Evolutionary conservation across 345 rosid species (phyloP), one percentile per base, ranked within the genome.

Genomic region (Raphanus raphanistrum): DNA sequence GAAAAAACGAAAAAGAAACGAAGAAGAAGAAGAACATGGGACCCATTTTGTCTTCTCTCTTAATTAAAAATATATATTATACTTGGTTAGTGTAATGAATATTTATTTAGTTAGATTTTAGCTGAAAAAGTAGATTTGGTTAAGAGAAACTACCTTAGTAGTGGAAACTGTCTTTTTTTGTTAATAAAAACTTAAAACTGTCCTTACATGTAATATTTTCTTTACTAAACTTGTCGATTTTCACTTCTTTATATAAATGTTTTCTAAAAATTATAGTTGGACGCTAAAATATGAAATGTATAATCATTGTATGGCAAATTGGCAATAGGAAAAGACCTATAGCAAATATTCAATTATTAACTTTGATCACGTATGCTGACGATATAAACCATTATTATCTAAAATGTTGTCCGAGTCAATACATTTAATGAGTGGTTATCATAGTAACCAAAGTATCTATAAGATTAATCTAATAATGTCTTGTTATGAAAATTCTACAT

Each of bases 151-250:
- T n/a, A n/a, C n/a, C n/a, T n/a, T n/a, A n/a, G n/a, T n/a, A n/a
- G n/a, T n/a, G n/a, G n/a, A n/a, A n/a, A n/a, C n/a, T n/a, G n/a
- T n/a, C n/a, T n/a, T n/a, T n/a, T n/a, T n/a, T n/a, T n/a, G n/a
- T n/a, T n/a, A n/a, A n/a, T n/a, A n/a, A n/a, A n/a, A n/a, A n/a
- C n/a, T n/a, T n/a, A n/a, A n/a, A n/a, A n/a, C n/a, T n/a, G n/a
- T n/a, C n/a, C n/a, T n/a, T n/a, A n/a, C n/a, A n/a, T n/a, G n/a
- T n/a, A n/a, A n/a, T n/a, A n/a, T n/a, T n/a, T n/a, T n/a, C n/a
- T n/a, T 52, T 15, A 17, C 35, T 11, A 76, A 76, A n/a, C n/a
- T 45, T 69, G 33, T 70, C 69, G 38, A 68, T 26, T 11, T 67
- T 35, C 48, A 9, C 41, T 15, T 26, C 25, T 3, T 3, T 50